Base-by-base conservation (phyloP, 768 basidiomycete species). In the Phylloporus rhodoxanthus region DNA sequence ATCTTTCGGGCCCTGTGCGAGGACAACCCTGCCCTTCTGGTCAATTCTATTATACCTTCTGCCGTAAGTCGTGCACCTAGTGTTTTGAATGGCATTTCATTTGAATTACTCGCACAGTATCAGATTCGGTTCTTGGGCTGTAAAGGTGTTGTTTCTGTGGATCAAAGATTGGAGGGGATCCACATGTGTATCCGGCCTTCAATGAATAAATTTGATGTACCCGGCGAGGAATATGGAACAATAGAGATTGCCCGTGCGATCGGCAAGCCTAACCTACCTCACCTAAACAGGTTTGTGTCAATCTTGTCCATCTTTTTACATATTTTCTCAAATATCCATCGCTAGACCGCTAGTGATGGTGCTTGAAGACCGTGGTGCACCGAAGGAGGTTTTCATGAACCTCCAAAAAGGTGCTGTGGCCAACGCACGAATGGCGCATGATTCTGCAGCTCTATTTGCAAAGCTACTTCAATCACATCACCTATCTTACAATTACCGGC, bases 91-190 rank as follows among this genome's bases (percentile, higher is more conserved):
- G 21, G 13, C 19, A 21, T 44, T 43, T 45, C 25, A 29, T 36
- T 45, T 8, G 11, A 4, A 20, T n/a, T 37, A 32, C 13, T 39
- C 51, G 29, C n/a, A 21, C 47, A 85, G 76, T 86, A 82, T 62
- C 87, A 87, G 69, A 90, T 91, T 43, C 81, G 91, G 40, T 86
- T 91, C 62, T 63, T 91, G 39, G 90, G 87, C 17, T 89, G 75
- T 67, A 93, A 93, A 65, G 91, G 91, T 0, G 79, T 92, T 20
- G 85, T 92, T 1, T 74, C 70, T 4, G 74, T 91, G 10, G 89
- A 92, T 57, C 68, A 76, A 42, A 68, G 69, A 41, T 57, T 70
- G 14, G 55, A 66, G 37, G 81, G 81, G 0, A 78, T 83, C 43
- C 75, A 74, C 15, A 86, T 92, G 84, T 75, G 83, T 25, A 61